Percentiles rank a stretch among this genome's conserved stretches.
phyloP scores from a whole-genome alignment of 2,329 filamentous ascomycete genomes.

The Nothophoma quercina region DNA sequence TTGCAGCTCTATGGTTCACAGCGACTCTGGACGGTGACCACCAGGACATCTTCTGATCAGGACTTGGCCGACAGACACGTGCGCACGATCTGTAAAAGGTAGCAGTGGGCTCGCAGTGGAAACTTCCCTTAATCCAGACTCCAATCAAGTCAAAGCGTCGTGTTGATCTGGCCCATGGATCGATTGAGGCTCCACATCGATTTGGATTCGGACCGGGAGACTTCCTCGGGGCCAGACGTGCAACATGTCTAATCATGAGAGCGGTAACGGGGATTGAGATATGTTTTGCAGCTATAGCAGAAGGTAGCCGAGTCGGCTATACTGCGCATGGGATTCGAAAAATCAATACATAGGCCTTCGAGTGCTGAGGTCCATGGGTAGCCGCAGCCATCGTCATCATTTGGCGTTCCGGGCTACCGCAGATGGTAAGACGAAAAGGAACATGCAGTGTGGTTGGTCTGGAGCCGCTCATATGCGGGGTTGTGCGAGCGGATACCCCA shows the following conservation, averaged over 20 bases:
- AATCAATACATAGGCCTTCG: conserved; percentile 3
- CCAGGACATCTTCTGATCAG: neutral
- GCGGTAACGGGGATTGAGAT: neutral
- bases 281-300: conserved; percentile 1
- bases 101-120: neutral
- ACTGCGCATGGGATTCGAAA: conserved; percentile 2
- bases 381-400: conserved; percentile 3
- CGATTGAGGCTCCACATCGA: conserved; percentile 7
- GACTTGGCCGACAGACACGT: neutral
- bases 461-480: conserved; percentile 22
- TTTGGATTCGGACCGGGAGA: neutral
- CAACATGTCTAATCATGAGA: conserved; percentile 1
- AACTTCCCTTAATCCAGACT: conserved; percentile 8
- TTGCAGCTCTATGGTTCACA: no score
- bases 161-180: neutral
- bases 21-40: no score
- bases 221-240: neutral
- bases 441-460: conserved; percentile 5
- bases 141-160: neutral
- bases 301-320: conserved; percentile 17
- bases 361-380: neutral
- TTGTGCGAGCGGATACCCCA: no score
- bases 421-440: conserved; percentile 18
- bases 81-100: neutral
- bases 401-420: conserved; percentile 14